These are phyloP conservation scores for Aeschynomene evenia DNA, from an alignment of 306 rosid species.

Conservation along the genomic window DNA sequence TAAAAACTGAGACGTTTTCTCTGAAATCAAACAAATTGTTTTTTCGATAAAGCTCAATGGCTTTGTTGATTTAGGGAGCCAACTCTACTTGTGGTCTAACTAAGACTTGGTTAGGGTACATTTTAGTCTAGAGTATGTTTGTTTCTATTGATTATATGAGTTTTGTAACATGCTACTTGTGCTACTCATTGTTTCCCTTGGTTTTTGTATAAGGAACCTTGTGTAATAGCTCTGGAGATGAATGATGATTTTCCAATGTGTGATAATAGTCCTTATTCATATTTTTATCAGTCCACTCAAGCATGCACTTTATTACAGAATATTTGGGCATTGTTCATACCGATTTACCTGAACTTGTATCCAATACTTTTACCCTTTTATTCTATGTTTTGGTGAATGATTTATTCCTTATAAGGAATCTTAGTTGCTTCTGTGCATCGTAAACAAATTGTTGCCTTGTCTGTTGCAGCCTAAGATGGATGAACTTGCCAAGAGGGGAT, in stretches of 20 bases:
- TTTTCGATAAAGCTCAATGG: not conserved
- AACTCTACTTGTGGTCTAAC: not conserved
- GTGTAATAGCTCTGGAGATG: not conserved
- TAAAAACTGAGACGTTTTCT: too few species aligned
- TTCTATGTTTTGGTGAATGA: not conserved
- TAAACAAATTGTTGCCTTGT: slow-evolving; percentile 22
- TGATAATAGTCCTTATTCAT: not conserved
- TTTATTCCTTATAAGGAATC: slow-evolving; percentile 2
- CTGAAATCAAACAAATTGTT: too few species aligned
- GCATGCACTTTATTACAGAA: not conserved
- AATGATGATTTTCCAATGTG: not conserved
- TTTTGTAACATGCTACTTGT: not conserved
- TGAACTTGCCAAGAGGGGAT: slow-evolving; percentile 61
- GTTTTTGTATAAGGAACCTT: not conserved
- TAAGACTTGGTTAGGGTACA: not conserved
- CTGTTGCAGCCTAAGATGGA: slow-evolving; percentile 58
- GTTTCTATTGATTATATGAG: not conserved
- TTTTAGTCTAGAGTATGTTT: not conserved
- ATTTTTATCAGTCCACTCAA: not conserved
- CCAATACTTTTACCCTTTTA: not conserved
- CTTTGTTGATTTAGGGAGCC: not conserved
- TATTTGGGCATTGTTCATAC: not conserved
- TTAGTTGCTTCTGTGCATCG: slow-evolving; percentile 12
- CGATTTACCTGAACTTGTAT: too few species aligned
- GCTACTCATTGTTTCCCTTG: not conserved